Base-by-base conservation (phyloP, 805 yeast genomes). In the Zygosaccharomyces gambellarensis region DNA sequence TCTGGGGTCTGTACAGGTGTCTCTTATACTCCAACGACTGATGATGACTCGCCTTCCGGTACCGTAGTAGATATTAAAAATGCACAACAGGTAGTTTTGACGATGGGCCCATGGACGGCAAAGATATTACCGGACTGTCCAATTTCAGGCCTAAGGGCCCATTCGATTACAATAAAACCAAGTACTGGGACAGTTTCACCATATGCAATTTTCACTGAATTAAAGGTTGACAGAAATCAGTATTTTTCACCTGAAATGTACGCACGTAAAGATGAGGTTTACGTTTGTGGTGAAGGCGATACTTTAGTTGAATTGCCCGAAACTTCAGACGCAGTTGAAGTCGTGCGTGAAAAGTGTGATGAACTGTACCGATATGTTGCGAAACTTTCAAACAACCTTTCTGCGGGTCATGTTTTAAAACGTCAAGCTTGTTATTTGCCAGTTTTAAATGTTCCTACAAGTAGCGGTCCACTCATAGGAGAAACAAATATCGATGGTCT, bases 61-160 rank as follows among this genome's bases (percentile, higher is more conserved):
- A 68, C 70, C 1, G 68, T 66, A 28, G 47, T 80, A 7, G 77
- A 76, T 30, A 70, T 90, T 11, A 38, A 48, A 28, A 63, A 60
- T 11, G 94, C 87, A 47, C 88, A 87, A 62, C 83, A 87, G 58
- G 82, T 89, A n/a, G 83, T 92, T 9, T 73, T 94, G 59, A 75
- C 95, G 0, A 87, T 88, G 58, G 99, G 99, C 0, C 99, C 99
- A 10, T 92, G 99, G 99, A 90, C 97, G 2, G 85, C 96, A 1
- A 85, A 83, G 61, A 79, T 92, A 39, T 70, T 92, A 50, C 95
- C 96, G 2, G 90, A 86, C 57, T 90, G 98, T 64, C 99, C 98
- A 27, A 90, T 92, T 10, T 83, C 92, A 2, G 97, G 97, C 4
- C 73, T 92, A 54, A 77, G 97, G 58, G 98, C 98, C 1, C 98